Conservation (phyloP, 257 asterid species). For the Scutellaria baicalensis region DNA sequence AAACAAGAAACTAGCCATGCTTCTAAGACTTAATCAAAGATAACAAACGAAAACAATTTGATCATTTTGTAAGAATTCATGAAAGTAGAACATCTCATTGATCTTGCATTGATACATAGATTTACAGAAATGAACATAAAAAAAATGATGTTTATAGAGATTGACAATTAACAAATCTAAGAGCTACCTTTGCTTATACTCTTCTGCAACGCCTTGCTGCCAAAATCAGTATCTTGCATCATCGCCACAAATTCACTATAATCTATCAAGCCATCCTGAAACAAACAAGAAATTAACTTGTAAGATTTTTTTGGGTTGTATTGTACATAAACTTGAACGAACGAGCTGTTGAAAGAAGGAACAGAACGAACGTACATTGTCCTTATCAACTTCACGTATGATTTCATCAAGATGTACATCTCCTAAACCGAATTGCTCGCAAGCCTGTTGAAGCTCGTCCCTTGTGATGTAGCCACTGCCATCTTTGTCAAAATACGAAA, state of each 20-base stretch:
- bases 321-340: not conserved
- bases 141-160: not conserved
- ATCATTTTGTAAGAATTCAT: not conserved
- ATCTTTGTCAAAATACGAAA: conserved; percentile 81
- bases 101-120: conserved; percentile 11
- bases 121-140: conserved; percentile 13
- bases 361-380: conserved; percentile 34
- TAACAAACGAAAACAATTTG: no score
- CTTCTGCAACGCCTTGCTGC: conserved; percentile 27
- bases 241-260: conserved; percentile 78
- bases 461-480: conserved; percentile 79
- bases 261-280: conserved; percentile 80
- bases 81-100: conserved; percentile 19
- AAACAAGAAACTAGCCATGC: no score
- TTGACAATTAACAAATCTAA: conserved; percentile 11
- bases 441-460: conserved; percentile 86
- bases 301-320: not conserved
- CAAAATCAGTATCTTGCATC: conserved; percentile 77
- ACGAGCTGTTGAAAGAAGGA: not conserved
- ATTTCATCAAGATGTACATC: conserved; percentile 64
- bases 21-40: no score
- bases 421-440: conserved; percentile 68
- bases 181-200: conserved; percentile 24
- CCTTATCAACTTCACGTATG: conserved; percentile 81
- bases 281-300: not conserved